These are phyloP conservation scores for Wickerhamomyces subpelliculosus DNA, from an alignment of 805 yeast genomes.

Conservation along the genomic window DNA sequence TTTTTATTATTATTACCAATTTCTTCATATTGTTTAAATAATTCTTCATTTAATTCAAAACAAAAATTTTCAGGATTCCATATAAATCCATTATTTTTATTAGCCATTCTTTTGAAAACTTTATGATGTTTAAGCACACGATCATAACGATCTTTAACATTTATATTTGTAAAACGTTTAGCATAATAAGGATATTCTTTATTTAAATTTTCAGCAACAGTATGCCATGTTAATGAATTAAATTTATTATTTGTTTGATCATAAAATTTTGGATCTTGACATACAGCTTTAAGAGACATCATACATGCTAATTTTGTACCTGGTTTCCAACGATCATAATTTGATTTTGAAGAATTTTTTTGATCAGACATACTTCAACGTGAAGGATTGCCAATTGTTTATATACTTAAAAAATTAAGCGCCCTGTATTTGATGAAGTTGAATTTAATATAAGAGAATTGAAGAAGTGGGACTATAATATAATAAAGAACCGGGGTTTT, in stretches of 20 bases:
- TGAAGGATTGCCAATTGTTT: too few species aligned
- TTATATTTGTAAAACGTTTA: constrained; percentile 21
- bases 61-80: constrained; percentile 18
- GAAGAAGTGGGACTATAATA: too few species aligned
- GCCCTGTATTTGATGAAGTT: too few species aligned
- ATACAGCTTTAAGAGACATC: constrained; percentile 15
- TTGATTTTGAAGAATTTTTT: constrained; percentile 7
- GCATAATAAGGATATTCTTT: constrained; percentile 20
- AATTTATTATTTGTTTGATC: constrained; percentile 10
- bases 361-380: background rate
- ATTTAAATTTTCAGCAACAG: constrained; percentile 19
- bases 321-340: constrained; percentile 23
- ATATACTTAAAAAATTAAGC: too few species aligned
- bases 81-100: constrained; percentile 11
- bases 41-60: constrained; percentile 11
- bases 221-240: constrained; percentile 18
- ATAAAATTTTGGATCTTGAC: constrained; percentile 14
- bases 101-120: constrained; percentile 18
- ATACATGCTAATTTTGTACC: constrained; percentile 22
- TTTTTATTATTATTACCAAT: too few species aligned
- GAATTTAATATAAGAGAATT: too few species aligned
- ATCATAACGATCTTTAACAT: constrained; percentile 22
- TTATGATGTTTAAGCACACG: constrained; percentile 20
- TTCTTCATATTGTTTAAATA: constrained; percentile 10
- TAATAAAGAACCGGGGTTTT: too few species aligned